Percentiles rank a stretch among this genome's conserved stretches.
Conservation (phyloP, 2,329 filamentous ascomycete species). For the Neopestalotiopsis sp. region DNA sequence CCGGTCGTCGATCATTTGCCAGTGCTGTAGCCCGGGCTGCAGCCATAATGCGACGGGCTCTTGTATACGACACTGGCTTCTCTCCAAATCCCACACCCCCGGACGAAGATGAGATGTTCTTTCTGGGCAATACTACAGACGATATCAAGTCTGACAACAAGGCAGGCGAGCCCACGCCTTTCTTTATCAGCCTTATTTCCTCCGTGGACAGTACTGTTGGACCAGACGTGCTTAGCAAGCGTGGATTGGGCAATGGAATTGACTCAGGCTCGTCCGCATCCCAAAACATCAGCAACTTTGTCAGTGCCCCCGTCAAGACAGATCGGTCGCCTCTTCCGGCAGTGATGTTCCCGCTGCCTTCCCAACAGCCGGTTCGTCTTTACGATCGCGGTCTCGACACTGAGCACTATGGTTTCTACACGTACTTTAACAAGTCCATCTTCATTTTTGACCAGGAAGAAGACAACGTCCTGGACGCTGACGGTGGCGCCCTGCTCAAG, state of each 20-base stretch:
- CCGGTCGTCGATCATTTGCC: constrained; percentile 13
- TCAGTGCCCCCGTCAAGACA: constrained; percentile 63
- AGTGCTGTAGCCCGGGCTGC: constrained; percentile 23
- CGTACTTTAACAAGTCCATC: constrained; percentile 86
- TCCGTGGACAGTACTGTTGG: constrained; percentile 34
- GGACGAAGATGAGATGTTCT: constrained; percentile 73
- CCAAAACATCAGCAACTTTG: constrained; percentile 62
- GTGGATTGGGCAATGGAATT: constrained; percentile 34
- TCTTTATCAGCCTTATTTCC: constrained; percentile 71
- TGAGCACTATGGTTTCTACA: constrained; percentile 95
- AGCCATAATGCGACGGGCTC: constrained; percentile 22
- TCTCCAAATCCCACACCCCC: constrained; percentile 63
- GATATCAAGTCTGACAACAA: constrained; percentile 69
- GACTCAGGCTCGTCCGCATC: constrained; percentile 38
- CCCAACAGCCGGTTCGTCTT: constrained; percentile 80
- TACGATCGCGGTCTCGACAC: constrained; percentile 81
- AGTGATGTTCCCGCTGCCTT: constrained; percentile 71
- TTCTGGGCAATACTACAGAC: constrained; percentile 88
- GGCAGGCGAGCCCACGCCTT: constrained; percentile 85
- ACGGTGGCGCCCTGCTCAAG: constrained; percentile 59
- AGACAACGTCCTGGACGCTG: constrained; percentile 45
- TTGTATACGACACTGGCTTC: constrained; percentile 41
- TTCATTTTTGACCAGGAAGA: constrained; percentile 61
- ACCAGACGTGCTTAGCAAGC: constrained; percentile 34
- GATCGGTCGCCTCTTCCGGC: constrained; percentile 78